Evolutionary conservation across 2,329 filamentous ascomycete species (phyloP), one percentile per base, ranked within the genome.

Genomic region (Biscogniauxia mediterranea): DNA sequence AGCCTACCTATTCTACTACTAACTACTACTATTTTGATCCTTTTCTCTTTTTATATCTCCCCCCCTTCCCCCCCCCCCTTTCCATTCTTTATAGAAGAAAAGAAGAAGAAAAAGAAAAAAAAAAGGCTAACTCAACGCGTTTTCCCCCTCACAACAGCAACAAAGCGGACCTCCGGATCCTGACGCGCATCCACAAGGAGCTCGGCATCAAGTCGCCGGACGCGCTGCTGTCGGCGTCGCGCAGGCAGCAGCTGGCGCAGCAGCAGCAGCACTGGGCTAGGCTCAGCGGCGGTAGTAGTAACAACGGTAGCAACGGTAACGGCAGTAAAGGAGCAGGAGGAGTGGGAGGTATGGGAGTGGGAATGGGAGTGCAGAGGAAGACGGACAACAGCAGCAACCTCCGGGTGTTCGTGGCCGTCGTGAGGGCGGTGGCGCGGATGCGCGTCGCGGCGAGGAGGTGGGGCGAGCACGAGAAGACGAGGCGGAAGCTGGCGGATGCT

Each of bases 121-220:
- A 51, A 57, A 53, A 20, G 58, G 51, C 59, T 68, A 65, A 71
- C 66, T 69, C 73, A 70, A 71, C 63, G 61, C 8, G 3, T 57
- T 63, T 57, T 61, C 57, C 8, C n/a, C n/a, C 55, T 11, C 13
- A 23, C 23, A 60, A 75, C 75, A 98, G 95, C 80, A 99, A 98
- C 80, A 89, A 94, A 76, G 90, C 92, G 63, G 92, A 98, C 74
- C 87, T 98, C 61, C 86, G 88, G 57, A 89, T 97, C 72, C 88
- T 98, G 65, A 86, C 90, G 69, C 85, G 90, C 69, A 96, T 97
- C 81, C 92, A 91, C 64, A 86, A 91, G 58, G 73, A 80, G 28
- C 73, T 81, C 26, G 79, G 79, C 56, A 72, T 79, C 62, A 72
- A 73, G 56, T 68, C 72, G 38, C 71, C 74, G 21, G 68, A 70